phyloP scores from a whole-genome alignment of 176 grass and related monocot genomes.

The Musa acuminata region DNA sequence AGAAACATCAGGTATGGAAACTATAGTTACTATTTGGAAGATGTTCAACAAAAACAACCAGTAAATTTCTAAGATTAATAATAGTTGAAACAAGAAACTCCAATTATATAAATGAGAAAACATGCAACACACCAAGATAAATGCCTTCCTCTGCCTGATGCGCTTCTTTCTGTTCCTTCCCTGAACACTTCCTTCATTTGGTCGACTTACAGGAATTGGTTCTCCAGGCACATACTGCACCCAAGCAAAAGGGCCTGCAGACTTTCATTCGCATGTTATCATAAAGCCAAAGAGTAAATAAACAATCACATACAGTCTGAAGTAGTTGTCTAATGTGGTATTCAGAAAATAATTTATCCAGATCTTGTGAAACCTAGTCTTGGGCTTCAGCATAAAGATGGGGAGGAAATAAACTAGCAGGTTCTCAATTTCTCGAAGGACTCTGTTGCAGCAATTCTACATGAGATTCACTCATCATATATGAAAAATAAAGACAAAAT shows the following conservation, averaged over 20 bases:
- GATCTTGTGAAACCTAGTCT: not conserved
- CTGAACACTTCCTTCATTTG: constrained; percentile 40
- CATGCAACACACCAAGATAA: constrained; percentile 25
- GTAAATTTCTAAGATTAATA: too few species aligned
- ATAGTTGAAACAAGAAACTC: not conserved
- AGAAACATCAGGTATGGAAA: too few species aligned
- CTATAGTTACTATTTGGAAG: too few species aligned
- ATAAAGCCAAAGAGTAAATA: not conserved
- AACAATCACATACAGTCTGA: not conserved
- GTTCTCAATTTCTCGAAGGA: not conserved
- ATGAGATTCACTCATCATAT: not conserved
- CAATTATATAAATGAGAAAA: not conserved
- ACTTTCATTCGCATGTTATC: constrained; percentile 4
- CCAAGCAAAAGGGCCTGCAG: constrained; percentile 40
- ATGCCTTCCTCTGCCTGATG: constrained; percentile 31
- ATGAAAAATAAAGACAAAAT: too few species aligned
- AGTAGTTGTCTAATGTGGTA: not conserved
- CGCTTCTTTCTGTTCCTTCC: constrained; percentile 43
- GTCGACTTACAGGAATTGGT: constrained; percentile 33
- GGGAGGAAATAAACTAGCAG: not conserved
- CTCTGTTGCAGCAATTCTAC: not conserved
- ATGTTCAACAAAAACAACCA: too few species aligned
- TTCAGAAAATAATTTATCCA: not conserved
- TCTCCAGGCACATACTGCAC: constrained; percentile 45
- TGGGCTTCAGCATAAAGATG: not conserved